Evolutionary conservation across 305 asterid species (phyloP), one percentile per base, ranked within the genome.

Genomic region (Fraxinus paxiana): DNA sequence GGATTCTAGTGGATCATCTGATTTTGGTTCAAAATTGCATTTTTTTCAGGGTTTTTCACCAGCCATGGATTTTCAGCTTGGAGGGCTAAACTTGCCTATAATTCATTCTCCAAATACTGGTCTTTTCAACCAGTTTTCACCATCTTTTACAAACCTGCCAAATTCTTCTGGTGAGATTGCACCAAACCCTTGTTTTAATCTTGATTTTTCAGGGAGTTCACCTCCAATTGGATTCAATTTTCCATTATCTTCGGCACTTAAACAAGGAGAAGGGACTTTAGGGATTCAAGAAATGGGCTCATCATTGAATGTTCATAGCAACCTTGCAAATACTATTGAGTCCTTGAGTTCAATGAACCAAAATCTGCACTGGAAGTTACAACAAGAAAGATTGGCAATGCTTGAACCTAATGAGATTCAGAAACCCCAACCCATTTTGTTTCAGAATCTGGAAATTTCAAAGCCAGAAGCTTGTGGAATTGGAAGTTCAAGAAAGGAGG

Each of bases 51-150:
- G 92, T 1, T 84, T 91, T 65, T 82, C 97, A 1, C 97, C 98
- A 5, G 91, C 97, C 72, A 90, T 95, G 98, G 98, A 93, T 80
- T 95, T 93, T 76, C 97, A 94, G 83, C 88, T 90, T 20, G 89
- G 88, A 4, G 91, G 90, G 26, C 46, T 88, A 2, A 84, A 73
- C 43, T 84, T 86, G 13, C 84, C 88, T 33, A 81, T 85, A 20
- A 61, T 81, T 13, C 80, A 79, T 6, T 38, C 81, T 35, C 77
- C 84, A 15, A 17, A 82, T 54, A 22, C 79, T 26, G 80, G 79
- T 24, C 73, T 80, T 1, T 77, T 82, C 22, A 82, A 75, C 84
- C 92, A 88, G 35, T 86, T 84, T 31, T 71, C 93, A 67, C 15
- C 70, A 0, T 17, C 87, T 17, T 85, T 82, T 30, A 85, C 86